phyloP scores from a whole-genome alignment of 2,329 filamentous ascomycete species.

The Clathrospora elynae region DNA sequence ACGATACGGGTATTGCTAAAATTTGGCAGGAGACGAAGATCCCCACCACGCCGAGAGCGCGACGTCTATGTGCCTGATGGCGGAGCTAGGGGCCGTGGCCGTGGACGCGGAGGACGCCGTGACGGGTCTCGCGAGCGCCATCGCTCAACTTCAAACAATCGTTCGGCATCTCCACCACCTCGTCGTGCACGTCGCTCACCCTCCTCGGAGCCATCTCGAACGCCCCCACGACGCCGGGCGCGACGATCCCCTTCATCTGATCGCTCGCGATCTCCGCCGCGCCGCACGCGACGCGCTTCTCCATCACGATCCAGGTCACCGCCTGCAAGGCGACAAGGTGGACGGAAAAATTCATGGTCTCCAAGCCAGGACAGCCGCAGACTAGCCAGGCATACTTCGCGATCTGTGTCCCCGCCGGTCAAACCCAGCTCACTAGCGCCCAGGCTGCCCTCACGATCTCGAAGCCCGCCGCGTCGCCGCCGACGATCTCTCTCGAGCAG shows the following conservation, averaged over 20 bases:
- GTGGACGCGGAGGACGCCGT: constrained; percentile 45
- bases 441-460: constrained; percentile 48
- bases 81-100: constrained; percentile 44
- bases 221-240: constrained; percentile 33
- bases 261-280: constrained; percentile 39
- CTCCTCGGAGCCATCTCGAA: constrained; percentile 28
- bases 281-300: constrained; percentile 22
- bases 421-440: constrained; percentile 62
- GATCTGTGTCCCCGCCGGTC: constrained; percentile 56
- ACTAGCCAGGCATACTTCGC: constrained; percentile 49
- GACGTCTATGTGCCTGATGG: constrained; percentile 63
- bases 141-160: constrained; percentile 40
- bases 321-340: constrained; percentile 16
- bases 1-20: constrained; percentile 18
- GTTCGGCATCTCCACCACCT: constrained; percentile 17
- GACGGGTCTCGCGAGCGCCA: constrained; percentile 41
- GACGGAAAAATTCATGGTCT: constrained; percentile 36
- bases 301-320: constrained; percentile 26
- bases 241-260: constrained; percentile 38
- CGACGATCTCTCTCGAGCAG: constrained; percentile 46
- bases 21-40: constrained; percentile 51
- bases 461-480: constrained; percentile 42
- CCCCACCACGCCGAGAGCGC: constrained; percentile 56
- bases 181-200: constrained; percentile 19
- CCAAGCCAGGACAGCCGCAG: constrained; percentile 40